These are phyloP conservation scores for Coemansia sp. DNA, from an alignment of 192 early-diverging fungal genomes.

Conservation along the genomic window DNA sequence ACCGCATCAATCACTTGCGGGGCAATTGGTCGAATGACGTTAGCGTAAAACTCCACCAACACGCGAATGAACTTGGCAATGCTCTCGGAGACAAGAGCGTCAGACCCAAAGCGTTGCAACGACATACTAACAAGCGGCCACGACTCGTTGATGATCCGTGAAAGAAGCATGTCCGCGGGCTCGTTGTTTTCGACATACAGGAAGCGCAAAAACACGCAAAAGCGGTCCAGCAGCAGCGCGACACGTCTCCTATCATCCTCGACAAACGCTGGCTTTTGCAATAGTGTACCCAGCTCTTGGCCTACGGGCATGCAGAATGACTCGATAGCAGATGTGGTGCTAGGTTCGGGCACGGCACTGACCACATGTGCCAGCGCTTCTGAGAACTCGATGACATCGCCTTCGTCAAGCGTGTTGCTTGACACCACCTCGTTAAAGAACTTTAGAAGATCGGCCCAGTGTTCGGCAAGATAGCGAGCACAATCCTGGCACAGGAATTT, in stretches of 20 bases:
- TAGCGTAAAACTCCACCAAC: constrained; percentile 36
- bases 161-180: constrained; percentile 27
- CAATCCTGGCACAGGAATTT: constrained; percentile 91
- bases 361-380: constrained; percentile 89
- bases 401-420: constrained; percentile 63
- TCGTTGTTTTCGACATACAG: constrained; percentile 36
- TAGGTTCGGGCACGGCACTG: constrained; percentile 66
- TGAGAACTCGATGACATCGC: constrained; percentile 78
- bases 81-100: constrained; percentile 41
- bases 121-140: constrained; percentile 33
- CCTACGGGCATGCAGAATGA: constrained; percentile 47
- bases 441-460: constrained; percentile 74
- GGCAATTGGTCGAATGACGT: constrained; percentile 20
- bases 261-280: constrained; percentile 28
- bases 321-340: constrained; percentile 42
- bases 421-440: constrained; percentile 74
- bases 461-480: constrained; percentile 75
- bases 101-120: constrained; percentile 28
- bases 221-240: constrained; percentile 43
- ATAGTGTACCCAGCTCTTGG: constrained; percentile 35
- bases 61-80: constrained; percentile 44
- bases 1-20: constrained; percentile 55
- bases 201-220: constrained; percentile 49
- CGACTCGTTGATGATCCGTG: constrained; percentile 34
- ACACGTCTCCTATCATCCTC: constrained; percentile 12